Base-by-base conservation (phyloP, 306 rosid genomes). In the Purshia tridentata region DNA sequence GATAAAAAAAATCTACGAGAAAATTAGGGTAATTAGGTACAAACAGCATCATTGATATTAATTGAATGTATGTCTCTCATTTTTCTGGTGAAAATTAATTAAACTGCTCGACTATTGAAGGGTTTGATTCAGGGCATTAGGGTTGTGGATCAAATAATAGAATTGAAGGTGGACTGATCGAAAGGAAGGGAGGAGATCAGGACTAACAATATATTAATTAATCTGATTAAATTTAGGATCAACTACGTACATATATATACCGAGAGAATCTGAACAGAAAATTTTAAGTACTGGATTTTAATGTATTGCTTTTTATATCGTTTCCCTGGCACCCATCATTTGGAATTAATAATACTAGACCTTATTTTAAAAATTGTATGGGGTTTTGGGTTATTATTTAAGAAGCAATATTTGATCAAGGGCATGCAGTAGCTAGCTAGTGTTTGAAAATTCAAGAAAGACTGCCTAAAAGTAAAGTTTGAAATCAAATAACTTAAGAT, bases 381-480 rank as follows among this genome's bases (percentile, higher is more conserved):
- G 50, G 46, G 22, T 67, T 47, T 49, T 51, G 16, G 56, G 19
- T 15, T 4, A 7, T 19, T 51, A 7, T 19, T 51, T 15, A 51
- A 15, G 56, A 14, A 51, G 6, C 56, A 51, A 51, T 51, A 67
- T 68, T 18, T n/a, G n/a, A n/a, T n/a, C 48, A 69, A 18, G 51
- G 51, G 7, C 73, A 53, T 40, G 73, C 59, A 50, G 45, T 15
- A 4, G 71, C 56, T 44, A 44, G 1, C 9, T 8, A 44, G 47
- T 44, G 47, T 8, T 44, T 1, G 9, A 1, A 44, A 20, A 65
- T 66, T 81, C 84, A 81, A 81, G 67, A 75, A 83, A 77, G 77
- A 80, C 76, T 58, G 73, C 80, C 80, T 35, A 16, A 81, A 69
- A 71, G 71, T 70, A 53, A 80, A 72, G 22, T 59, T 64, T 75